Base-by-base conservation (phyloP, 2,329 filamentous ascomycete genomes). In the Fusarium graminum region DNA sequence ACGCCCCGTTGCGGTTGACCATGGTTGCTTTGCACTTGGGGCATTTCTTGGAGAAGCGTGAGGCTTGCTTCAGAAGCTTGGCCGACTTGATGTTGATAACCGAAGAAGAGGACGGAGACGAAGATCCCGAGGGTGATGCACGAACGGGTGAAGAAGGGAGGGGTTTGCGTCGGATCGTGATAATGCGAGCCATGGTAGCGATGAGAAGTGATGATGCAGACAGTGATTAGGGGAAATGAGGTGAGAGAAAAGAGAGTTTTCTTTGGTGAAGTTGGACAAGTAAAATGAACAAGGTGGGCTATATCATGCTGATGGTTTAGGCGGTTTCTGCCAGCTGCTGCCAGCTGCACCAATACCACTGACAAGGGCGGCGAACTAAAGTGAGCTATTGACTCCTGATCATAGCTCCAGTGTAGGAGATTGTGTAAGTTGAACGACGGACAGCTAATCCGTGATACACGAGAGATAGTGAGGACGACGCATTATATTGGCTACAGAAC, bases 11-110 rank as follows among this genome's bases (percentile, higher is more conserved):
- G 36, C 45, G 60, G 6, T 46, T 50, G 30, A 61, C 22, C 10
- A 68, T 55, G 1, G 28, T 26, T 7, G 40, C 46, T 6, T 61
- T 53, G 32, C 64, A 67, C 4, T 43, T 13, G 7, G 46, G 64
- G 8, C 64, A 67, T 3, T 19, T 44, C 5, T 44, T 52, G 2
- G 19, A 43, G 7, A 32, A 49, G 4, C 16, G 16, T 7, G 34
- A 25, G 28, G 30, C 5, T 7, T 13, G 32, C 1, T 26, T 4
- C 22, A 4, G 12, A 12, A 17, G 8, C 7, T 12, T n/a, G 8
- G 0, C 0, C 14, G 22, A 17, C 7, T 16, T 9, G 0, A 19
- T 1, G 12, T 44, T 26, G 19, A 6, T 34, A 4, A 40, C 10
- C 0, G 32, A 16, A 0, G 28, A 32, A 2, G 9, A 22, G 3